Evolutionary conservation across 306 rosid species (phyloP).

Genomic region (Prunus mira): DNA sequence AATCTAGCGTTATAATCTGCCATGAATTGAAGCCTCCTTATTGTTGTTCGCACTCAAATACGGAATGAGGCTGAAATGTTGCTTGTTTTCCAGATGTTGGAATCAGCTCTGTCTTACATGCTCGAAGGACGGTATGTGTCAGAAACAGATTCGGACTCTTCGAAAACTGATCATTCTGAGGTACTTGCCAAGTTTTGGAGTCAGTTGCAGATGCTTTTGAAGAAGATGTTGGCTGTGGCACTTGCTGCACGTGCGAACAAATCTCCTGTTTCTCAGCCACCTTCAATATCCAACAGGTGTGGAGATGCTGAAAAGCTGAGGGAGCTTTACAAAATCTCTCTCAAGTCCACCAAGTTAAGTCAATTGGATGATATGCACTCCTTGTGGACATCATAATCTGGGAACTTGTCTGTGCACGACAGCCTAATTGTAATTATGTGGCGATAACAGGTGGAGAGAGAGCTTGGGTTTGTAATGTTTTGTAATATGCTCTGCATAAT

Average conservation of each 20-base stretch:
- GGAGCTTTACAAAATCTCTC: slow-evolving; percentile 80
- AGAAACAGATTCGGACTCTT: slow-evolving; percentile 40
- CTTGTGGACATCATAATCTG: slow-evolving; percentile 54
- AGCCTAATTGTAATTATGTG: background rate
- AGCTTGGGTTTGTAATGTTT: background rate
- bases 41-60: background rate
- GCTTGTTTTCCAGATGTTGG: slow-evolving; percentile 61
- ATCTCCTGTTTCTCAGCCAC: slow-evolving; percentile 38
- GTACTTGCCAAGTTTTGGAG: slow-evolving; percentile 74
- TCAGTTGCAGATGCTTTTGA: slow-evolving; percentile 77
- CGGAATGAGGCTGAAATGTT: background rate
- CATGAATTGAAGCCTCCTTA: background rate
- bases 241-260: slow-evolving; percentile 51
- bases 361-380: slow-evolving; percentile 60
- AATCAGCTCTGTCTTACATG: slow-evolving; percentile 71
- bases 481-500: background rate
- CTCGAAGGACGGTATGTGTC: slow-evolving; percentile 79
- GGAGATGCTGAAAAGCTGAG: slow-evolving; percentile 71
- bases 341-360: slow-evolving; percentile 49
- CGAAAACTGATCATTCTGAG: slow-evolving; percentile 42
- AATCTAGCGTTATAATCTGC: background rate
- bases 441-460: background rate
- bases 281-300: slow-evolving; percentile 38
- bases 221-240: slow-evolving; percentile 64
- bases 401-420: background rate